Base-by-base conservation (phyloP, 495 filamentous ascomycete species). In the Hypomontagnella monticulosa region DNA sequence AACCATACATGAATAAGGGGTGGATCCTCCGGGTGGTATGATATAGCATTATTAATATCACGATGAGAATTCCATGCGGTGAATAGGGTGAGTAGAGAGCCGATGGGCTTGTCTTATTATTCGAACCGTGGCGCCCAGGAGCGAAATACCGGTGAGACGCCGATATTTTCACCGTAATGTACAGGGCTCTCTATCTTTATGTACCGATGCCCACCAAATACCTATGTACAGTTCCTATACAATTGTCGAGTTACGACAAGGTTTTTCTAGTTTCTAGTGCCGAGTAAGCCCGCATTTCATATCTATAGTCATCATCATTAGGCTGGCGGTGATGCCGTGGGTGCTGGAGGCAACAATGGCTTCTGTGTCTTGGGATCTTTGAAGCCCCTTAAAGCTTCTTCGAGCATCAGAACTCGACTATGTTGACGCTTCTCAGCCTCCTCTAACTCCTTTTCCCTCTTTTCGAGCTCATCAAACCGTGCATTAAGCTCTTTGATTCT, bases 401-500 rank as follows among this genome's bases (percentile, higher is more conserved):
- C 91, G 54, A 94, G 72, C 14, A 81, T 80, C 10, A 85, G 75
- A n/a, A 93, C 74, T 42, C 89, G 81, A 53, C 78, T 82, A 18
- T 82, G 75, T 12, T 85, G 81, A 14, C 77, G 76, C 72, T 79
- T 85, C 61, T 91, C 87, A 0, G 80, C 82, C 55, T 89, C 80
- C 70, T 90, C 87, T 4, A 92, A 74, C 67, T 89, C 88, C 30
- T 79, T 81, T 27, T 95, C 81, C 44, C 87, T 83, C 58, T 71
- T 73, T 70, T 83, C 81, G 9, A 90, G 70, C 49, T 85, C 80
- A 50, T 87, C 83, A 12, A 91, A 69, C 60, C 83, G 75, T 52
- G 87, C 84, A 11, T 87, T 83, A 4, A 98, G 86, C 65, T 91
- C 90, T 53, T 92, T 89, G 53, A 93, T 80, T 49, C 86, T 85